A percentile compares a stretch with the other conserved stretches of the same genome.
Conservation (phyloP, 148 eudicot species). For the Vaccinium darrowii region DNA sequence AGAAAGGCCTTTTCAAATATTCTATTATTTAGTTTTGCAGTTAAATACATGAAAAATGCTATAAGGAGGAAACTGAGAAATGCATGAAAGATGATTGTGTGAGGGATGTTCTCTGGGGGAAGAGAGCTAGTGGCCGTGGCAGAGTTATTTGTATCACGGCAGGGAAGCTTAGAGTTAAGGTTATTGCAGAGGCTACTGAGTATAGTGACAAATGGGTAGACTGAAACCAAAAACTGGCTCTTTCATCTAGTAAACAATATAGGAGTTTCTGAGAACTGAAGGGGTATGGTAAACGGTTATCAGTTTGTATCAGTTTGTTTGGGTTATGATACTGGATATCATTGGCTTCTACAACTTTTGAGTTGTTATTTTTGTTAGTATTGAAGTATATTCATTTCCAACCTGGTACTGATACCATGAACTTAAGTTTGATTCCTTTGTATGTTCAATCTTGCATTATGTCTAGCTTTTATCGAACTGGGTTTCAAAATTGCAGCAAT, state of each 20-base stretch:
- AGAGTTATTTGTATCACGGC: too few species aligned
- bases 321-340: neutral
- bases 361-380: neutral
- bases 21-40: neutral
- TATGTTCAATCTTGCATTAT: neutral
- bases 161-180: too few species aligned
- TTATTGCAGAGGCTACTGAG: too few species aligned
- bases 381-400: neutral
- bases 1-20: neutral
- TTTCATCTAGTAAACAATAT: too few species aligned
- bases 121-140: too few species aligned
- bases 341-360: conserved; percentile 4
- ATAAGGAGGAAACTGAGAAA: neutral
- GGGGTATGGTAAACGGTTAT: too few species aligned
- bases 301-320: too few species aligned
- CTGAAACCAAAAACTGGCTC: too few species aligned
- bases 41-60: neutral
- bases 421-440: conserved; percentile 1
- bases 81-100: too few species aligned
- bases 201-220: too few species aligned
- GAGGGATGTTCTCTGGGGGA: too few species aligned
- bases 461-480: neutral
- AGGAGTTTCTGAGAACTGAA: too few species aligned
- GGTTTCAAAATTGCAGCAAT: conserved; percentile 58
- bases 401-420: neutral